phyloP scores from a whole-genome alignment of 2,329 filamentous ascomycete genomes.

The Aureobasidium sp. region DNA sequence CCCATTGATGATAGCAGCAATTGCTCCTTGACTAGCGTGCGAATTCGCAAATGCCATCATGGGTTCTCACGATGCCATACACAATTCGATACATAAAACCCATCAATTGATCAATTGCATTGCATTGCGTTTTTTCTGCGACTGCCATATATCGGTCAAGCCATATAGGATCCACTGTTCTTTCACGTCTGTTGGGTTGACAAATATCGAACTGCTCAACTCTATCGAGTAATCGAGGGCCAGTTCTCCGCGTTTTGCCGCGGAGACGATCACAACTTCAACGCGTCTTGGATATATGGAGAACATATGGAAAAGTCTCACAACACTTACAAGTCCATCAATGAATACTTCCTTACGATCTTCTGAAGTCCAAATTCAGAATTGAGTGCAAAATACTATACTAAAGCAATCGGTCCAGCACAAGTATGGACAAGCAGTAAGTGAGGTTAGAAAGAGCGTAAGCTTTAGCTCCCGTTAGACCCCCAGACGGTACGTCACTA shows the following conservation, averaged over 20 bases:
- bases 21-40: neutral
- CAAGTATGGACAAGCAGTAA: neutral
- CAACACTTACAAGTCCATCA: neutral
- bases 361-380: neutral
- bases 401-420: neutral
- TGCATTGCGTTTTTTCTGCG: neutral
- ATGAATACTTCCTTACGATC: neutral
- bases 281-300: neutral
- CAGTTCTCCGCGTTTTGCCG: neutral
- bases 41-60: neutral
- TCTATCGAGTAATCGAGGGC: neutral
- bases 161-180: neutral
- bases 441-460: constrained; percentile 3
- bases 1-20: too few relatives aligned
- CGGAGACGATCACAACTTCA: neutral
- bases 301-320: neutral
- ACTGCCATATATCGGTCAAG: neutral
- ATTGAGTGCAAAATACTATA: too few relatives aligned
- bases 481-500: neutral
- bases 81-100: neutral
- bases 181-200: neutral
- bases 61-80: neutral
- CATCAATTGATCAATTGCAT: neutral
- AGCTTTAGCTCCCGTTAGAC: neutral
- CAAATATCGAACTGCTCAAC: neutral